Base-by-base conservation (phyloP, 805 yeast species). In the Starmerella stellata region DNA sequence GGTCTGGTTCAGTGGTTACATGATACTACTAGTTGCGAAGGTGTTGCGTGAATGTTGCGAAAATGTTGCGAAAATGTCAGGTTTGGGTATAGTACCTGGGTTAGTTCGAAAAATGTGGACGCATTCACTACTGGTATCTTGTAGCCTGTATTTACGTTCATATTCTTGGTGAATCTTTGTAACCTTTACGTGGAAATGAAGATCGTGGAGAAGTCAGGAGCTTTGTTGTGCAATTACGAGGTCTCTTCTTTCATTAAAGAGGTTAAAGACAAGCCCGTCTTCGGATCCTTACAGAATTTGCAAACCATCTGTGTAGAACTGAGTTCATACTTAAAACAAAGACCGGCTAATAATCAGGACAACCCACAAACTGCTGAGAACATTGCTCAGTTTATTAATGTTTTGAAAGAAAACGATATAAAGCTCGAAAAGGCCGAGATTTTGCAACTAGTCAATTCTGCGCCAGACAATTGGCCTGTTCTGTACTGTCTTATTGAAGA, bases 401-500 rank as follows among this genome's bases (percentile, higher is more conserved):
- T 59, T 21, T 53, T 75, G 36, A 34, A 44, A 9, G 44, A 48
- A 13, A 65, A 69, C 42, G 48, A 60, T 25, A 74, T 67, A 44
- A 68, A 66, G 21, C 61, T 87, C 38, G 83, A 77, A 59, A 79
- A 81, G 56, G 74, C 79, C 20, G 98, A 87, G 52, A 72, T 75
- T 47, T 61, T 87, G 30, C 95, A 87, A 58, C 70, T 87, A 30
- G 68, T 85, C 40, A 85, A 87, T 55, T 64, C 74, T 5, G 65
- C 81, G 21, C 98, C 98, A 1, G 63, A 75, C 34, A 71, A 81
- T 4, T 61, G 81, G 64, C 95, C 85, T 11, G 75, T 72, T 28
- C 63, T 87, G 37, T 82, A 74, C 54, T 67, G 90, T 0, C 61
- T 87, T 21, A 73, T 87, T 1, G 98, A 87, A 53, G 96, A 90